Conservation (phyloP, 2,329 filamentous ascomycete species). For the Colletotrichum tropicicola region DNA sequence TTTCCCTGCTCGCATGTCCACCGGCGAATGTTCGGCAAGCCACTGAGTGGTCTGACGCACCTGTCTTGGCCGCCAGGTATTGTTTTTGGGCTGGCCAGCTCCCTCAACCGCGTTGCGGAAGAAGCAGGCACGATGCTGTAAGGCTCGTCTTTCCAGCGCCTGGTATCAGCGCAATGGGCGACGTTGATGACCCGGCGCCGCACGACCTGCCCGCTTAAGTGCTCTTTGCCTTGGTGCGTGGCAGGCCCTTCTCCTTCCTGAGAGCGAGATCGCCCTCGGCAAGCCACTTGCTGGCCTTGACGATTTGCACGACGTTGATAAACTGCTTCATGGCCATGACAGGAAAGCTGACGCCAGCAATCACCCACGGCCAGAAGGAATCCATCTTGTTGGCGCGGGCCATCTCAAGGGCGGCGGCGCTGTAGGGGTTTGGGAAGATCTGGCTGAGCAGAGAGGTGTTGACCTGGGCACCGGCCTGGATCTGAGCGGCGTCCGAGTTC, state of each 20-base stretch:
- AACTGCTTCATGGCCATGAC: constrained; percentile 93
- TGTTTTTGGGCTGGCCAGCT: not conserved
- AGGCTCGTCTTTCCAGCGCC: not conserved
- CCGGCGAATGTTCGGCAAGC: not conserved
- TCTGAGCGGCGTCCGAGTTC: constrained; percentile 57
- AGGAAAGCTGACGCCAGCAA: constrained; percentile 82
- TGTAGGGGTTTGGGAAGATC: constrained; percentile 89
- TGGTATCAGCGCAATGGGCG: not conserved
- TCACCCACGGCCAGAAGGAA: constrained; percentile 72
- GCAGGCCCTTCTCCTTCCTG: constrained; percentile 63
- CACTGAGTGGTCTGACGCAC: not conserved
- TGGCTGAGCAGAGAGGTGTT: constrained; percentile 75
- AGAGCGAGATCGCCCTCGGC: constrained; percentile 86
- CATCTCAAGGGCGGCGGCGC: constrained; percentile 89
- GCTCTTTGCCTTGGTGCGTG: constrained; percentile 49
- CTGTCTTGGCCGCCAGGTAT: not conserved
- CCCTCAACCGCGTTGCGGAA: not conserved
- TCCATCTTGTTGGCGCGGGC: constrained; percentile 95
- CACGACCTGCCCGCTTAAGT: not conserved
- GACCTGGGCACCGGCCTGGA: constrained; percentile 74
- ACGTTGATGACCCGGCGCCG: not conserved
- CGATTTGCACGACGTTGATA: constrained; percentile 92
- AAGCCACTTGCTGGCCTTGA: constrained; percentile 91
- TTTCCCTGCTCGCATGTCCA: not conserved
- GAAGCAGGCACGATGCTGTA: not conserved